These are phyloP conservation scores for Cicer arietinum DNA, from an alignment of 306 rosid species.

Conservation along the genomic window DNA sequence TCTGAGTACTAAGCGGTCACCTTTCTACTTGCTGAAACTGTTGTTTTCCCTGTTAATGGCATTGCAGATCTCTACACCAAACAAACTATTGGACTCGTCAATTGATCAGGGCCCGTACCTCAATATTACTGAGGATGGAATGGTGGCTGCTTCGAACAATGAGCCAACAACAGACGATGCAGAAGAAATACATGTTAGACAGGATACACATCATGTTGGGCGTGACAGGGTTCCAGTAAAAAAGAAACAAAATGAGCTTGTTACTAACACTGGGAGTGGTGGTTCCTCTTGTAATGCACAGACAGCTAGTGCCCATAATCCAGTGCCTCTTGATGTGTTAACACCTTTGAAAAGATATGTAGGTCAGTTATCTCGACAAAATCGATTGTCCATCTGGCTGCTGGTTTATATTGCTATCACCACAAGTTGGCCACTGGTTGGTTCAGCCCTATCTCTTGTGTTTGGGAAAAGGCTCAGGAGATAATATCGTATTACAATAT, in stretches of 20 bases:
- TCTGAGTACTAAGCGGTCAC: slow-evolving; percentile 8
- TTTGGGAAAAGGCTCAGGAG: slow-evolving; percentile 68
- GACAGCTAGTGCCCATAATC: slow-evolving; percentile 38
- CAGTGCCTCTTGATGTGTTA: slow-evolving; percentile 45
- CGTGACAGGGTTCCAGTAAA: slow-evolving; percentile 42
- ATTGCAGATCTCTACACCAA: slow-evolving; percentile 55
- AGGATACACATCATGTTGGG: slow-evolving; percentile 34
- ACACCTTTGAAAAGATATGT: slow-evolving; percentile 59
- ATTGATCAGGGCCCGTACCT: slow-evolving; percentile 91
- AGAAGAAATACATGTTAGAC: slow-evolving; percentile 52
- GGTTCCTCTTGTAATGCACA: slow-evolving; percentile 29
- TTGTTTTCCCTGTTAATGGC: slow-evolving; percentile 44
- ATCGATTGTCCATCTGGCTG: slow-evolving; percentile 71
- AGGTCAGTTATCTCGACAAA: slow-evolving; percentile 58
- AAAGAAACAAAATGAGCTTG: slow-evolving; percentile 41
- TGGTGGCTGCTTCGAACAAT: slow-evolving; percentile 77
- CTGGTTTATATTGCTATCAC: slow-evolving; percentile 75
- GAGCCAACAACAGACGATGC: slow-evolving; percentile 49
- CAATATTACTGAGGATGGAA: slow-evolving; percentile 72
- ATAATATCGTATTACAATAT: slow-evolving; percentile 44
- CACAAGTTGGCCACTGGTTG: slow-evolving; percentile 88
- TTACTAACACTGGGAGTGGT: slow-evolving; percentile 43
- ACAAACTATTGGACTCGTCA: slow-evolving; percentile 49
- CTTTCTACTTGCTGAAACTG: slow-evolving; percentile 42
- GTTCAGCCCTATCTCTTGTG: slow-evolving; percentile 65